Conservation (phyloP, 2,329 filamentous ascomycete genomes). For the Hypoxylon sp. region DNA sequence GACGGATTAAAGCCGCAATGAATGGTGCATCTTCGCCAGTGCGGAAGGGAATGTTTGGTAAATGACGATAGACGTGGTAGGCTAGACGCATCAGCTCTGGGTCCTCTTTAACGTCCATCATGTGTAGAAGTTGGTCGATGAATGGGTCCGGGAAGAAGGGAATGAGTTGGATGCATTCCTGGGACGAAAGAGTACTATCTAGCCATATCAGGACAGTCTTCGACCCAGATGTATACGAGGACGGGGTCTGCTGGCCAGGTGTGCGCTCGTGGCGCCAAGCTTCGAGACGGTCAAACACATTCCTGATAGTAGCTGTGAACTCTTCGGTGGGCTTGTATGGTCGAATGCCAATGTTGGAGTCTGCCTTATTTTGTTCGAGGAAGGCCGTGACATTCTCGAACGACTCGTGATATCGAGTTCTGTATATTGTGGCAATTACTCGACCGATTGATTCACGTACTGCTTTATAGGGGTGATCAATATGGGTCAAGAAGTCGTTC, state of each 20-base stretch:
- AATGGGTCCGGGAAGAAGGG: constrained; percentile 91
- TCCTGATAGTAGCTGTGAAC: constrained; percentile 77
- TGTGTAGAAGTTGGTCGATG: constrained; percentile 93
- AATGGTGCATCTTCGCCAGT: constrained; percentile 87
- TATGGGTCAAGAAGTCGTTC: constrained; percentile 87
- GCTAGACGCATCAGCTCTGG: constrained; percentile 93
- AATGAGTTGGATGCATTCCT: constrained; percentile 91
- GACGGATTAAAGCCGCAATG: constrained; percentile 85
- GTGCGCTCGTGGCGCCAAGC: constrained; percentile 86
- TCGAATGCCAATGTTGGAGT: constrained; percentile 84
- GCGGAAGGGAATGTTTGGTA: constrained; percentile 94
- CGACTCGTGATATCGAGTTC: constrained; percentile 93
- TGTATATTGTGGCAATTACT: constrained; percentile 88
- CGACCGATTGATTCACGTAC: constrained; percentile 95
- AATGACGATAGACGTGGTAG: constrained; percentile 95
- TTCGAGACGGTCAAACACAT: constrained; percentile 84
- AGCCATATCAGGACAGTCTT: constrained; percentile 98
- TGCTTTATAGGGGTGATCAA: constrained; percentile 98
- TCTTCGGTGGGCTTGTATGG: constrained; percentile 85
- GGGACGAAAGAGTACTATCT: constrained; percentile 88
- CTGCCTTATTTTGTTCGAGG: constrained; percentile 80
- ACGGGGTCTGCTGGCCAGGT: constrained; percentile 91
- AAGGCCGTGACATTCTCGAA: constrained; percentile 83
- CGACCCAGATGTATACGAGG: constrained; percentile 92
- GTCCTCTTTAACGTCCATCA: constrained; percentile 99